Evolutionary conservation across 208 protist species (phyloP), one percentile per base, ranked within the genome.

Genomic region (Trypanosoma avium): DNA sequence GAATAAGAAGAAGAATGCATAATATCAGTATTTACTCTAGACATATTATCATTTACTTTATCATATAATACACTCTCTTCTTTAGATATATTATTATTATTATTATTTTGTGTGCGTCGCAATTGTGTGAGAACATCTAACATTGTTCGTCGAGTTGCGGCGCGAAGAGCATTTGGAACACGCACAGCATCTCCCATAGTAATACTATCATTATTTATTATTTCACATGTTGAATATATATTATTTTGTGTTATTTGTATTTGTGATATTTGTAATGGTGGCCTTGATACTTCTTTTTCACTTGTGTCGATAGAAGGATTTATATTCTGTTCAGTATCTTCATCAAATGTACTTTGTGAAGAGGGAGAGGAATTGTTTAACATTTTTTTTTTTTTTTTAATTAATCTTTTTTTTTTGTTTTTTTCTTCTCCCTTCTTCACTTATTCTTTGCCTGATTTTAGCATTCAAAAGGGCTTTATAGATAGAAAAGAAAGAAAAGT

Each of bases 71-170:
- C 4, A 2, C 36, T n/a, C 4, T 9, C 36, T 42, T 42, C 36
- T 42, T 15, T 3, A 8, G 36, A 42, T 42, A n/a, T 42, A 42
- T n/a, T n/a, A n/a, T n/a, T n/a, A n/a, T n/a, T n/a, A n/a, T n/a
- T n/a, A n/a, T n/a, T n/a, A n/a, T n/a, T n/a, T n/a, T n/a, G n/a
- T n/a, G n/a, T n/a, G n/a, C n/a, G n/a, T n/a, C n/a, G n/a, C n/a
- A n/a, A 42, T 42, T 66, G 24, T 3, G 53, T 47, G 29, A 92
- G 50, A 22, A 88, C 66, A 54, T 92, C 85, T 35, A 84, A 71
- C 86, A 92, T 89, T n/a, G 86, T 89, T 27, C 86, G 82, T 4
- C 86, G 79, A n/a, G 65, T 75, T 1, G 85, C 79, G 13, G 43
- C 62, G 30, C 63, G 85, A 42, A 92, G 68, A 2, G 86, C 82